phyloP scores from a whole-genome alignment of 805 yeast species.

The Barnettozyma botsteinii region DNA sequence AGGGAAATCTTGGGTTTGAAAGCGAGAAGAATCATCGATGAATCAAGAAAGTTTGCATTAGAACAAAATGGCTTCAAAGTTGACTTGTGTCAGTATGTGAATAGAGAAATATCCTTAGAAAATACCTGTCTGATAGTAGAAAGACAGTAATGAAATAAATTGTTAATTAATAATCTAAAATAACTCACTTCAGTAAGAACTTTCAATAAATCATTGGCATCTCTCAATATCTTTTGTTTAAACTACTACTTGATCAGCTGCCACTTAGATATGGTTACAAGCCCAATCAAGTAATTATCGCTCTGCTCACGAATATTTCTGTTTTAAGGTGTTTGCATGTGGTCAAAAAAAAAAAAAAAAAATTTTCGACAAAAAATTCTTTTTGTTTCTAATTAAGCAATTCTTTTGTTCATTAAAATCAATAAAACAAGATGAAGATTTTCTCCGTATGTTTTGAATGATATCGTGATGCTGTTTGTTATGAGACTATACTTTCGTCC shows the following conservation, averaged over 20 bases:
- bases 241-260: too few species aligned
- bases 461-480: background rate
- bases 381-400: background rate
- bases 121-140: conserved; percentile 50
- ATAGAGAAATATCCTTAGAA: conserved; percentile 56
- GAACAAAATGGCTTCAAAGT: conserved; percentile 34
- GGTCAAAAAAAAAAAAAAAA: background rate
- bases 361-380: background rate
- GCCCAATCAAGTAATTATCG: background rate
- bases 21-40: conserved; percentile 72
- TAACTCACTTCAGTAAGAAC: too few species aligned
- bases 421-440: background rate
- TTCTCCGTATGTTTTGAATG: conserved; percentile 1
- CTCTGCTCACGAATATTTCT: background rate
- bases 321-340: background rate
- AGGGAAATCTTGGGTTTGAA: conserved; percentile 57
- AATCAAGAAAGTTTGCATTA: conserved; percentile 55
- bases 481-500: background rate
- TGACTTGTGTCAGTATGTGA: conserved; percentile 54
- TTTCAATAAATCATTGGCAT: too few species aligned
- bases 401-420: background rate
- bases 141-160: too few species aligned
- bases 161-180: too few species aligned
- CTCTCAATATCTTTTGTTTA: too few species aligned
- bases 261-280: too few species aligned